Evolutionary conservation across 148 eudicot species (phyloP).

Genomic region (Polygonum maritimum): DNA sequence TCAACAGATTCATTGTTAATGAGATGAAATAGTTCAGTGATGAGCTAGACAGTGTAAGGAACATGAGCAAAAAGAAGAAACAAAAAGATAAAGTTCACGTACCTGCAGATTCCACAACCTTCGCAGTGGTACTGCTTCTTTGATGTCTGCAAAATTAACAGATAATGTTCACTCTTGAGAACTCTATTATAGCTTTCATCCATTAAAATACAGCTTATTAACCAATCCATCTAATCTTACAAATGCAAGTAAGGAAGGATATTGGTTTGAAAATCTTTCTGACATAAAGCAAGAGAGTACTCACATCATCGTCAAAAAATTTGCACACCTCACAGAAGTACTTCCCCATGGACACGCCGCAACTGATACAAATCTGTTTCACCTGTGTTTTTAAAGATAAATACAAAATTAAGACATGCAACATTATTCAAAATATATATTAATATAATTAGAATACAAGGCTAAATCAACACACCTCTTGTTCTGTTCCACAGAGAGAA

Average conservation of each 20-base stretch:
- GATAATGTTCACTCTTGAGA: constrained; percentile 7
- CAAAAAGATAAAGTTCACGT: constrained; percentile 4
- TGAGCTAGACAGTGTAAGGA: neutral
- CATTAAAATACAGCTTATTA: neutral
- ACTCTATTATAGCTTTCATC: neutral
- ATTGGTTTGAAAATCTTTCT: neutral
- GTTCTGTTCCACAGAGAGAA: constrained; percentile 81
- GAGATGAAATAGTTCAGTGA: neutral
- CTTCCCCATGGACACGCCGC: constrained; percentile 90
- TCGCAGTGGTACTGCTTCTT: constrained; percentile 72
- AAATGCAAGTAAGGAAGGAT: neutral
- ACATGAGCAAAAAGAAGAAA: constrained; percentile 2
- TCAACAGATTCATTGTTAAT: neutral
- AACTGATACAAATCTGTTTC: constrained; percentile 58
- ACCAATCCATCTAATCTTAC: neutral
- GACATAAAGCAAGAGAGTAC: constrained; percentile 17
- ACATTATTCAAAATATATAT: neutral
- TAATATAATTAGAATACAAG: neutral
- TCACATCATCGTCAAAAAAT: constrained; percentile 81
- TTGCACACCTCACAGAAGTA: constrained; percentile 78
- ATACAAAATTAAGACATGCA: neutral
- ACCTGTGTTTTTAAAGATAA: constrained; percentile 32
- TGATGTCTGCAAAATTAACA: constrained; percentile 37
- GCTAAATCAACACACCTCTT: constrained; percentile 50
- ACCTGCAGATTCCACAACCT: constrained; percentile 92